phyloP scores from a whole-genome alignment of 2,329 filamentous ascomycete genomes.

The Fusarium subtropicale region DNA sequence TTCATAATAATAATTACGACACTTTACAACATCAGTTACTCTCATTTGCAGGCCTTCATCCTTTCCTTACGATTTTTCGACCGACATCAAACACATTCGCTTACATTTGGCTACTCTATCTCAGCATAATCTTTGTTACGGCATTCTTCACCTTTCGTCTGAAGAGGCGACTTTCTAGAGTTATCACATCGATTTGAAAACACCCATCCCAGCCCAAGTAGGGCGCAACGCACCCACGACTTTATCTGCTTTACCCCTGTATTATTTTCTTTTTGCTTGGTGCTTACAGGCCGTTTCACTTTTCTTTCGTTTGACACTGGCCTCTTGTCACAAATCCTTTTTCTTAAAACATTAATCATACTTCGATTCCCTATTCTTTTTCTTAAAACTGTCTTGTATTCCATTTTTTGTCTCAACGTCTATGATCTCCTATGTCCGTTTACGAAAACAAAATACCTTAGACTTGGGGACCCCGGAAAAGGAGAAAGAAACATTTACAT shows the following conservation, averaged over 20 bases:
- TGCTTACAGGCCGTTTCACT: constrained; percentile 44
- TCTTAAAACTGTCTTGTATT: constrained; percentile 34
- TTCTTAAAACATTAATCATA: constrained; percentile 35
- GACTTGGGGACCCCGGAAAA: constrained; percentile 45
- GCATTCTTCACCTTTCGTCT: constrained; percentile 25
- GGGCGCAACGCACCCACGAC: constrained; percentile 41
- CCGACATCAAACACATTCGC: constrained; percentile 21
- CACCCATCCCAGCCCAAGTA: constrained; percentile 34
- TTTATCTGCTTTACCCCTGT: constrained; percentile 37
- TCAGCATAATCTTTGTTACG: constrained; percentile 9
- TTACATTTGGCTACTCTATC: constrained; percentile 14
- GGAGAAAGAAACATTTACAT: constrained; percentile 46
- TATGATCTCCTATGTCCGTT: constrained; percentile 46
- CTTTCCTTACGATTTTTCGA: constrained; percentile 18
- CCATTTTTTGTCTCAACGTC: constrained; percentile 32
- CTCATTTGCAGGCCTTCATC: constrained; percentile 4
- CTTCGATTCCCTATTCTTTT: constrained; percentile 32
- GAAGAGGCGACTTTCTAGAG: constrained; percentile 23
- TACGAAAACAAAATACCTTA: constrained; percentile 41
- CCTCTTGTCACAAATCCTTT: constrained; percentile 36
- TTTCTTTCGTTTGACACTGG: constrained; percentile 32
- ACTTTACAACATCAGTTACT: constrained; percentile 16
- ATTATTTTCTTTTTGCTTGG: constrained; percentile 34
- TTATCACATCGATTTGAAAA: constrained; percentile 37
- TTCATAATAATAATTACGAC: constrained; percentile 23